Percentiles rank a stretch among this genome's conserved stretches.
These are phyloP conservation scores for Chenopodium suecicum DNA, from an alignment of 148 eudicot species.

Conservation along the genomic window DNA sequence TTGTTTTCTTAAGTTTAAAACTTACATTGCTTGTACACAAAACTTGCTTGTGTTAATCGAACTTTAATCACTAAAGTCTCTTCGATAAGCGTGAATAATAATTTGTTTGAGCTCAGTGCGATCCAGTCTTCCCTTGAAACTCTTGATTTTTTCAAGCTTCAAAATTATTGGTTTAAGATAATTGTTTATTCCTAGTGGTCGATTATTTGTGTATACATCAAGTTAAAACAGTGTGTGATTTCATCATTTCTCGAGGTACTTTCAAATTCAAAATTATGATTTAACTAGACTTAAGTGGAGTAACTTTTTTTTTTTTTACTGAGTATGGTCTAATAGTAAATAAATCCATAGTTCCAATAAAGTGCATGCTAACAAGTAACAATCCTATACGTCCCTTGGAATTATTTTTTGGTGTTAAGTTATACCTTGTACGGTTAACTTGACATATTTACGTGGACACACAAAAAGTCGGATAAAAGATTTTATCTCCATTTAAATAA, in stretches of 20 bases:
- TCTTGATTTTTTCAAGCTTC: background rate
- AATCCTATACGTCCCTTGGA: no score
- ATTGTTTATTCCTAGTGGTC: background rate
- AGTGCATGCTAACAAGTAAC: no score
- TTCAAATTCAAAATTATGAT: no score
- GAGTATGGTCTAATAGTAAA: no score
- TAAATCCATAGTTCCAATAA: no score
- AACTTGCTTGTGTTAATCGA: background rate
- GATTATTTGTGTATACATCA: background rate
- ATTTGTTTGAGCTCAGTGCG: conserved; percentile 6
- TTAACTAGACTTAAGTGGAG: no score
- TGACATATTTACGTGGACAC: no score
- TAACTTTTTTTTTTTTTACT: no score
- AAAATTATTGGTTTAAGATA: background rate
- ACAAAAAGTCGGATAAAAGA: background rate
- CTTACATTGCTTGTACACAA: conserved; percentile 14
- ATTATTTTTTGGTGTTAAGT: no score
- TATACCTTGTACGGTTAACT: no score
- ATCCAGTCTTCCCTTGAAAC: conserved; percentile 10
- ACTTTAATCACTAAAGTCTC: conserved; percentile 6
- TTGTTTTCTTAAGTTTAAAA: background rate
- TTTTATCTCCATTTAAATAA: no score
- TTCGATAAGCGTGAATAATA: conserved; percentile 6
- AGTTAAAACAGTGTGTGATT: background rate
- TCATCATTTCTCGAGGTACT: conserved; percentile 11